Evolutionary conservation across 805 yeast genomes (phyloP), one percentile per base, ranked within the genome.

Genomic region (Candida broadrunensis): DNA sequence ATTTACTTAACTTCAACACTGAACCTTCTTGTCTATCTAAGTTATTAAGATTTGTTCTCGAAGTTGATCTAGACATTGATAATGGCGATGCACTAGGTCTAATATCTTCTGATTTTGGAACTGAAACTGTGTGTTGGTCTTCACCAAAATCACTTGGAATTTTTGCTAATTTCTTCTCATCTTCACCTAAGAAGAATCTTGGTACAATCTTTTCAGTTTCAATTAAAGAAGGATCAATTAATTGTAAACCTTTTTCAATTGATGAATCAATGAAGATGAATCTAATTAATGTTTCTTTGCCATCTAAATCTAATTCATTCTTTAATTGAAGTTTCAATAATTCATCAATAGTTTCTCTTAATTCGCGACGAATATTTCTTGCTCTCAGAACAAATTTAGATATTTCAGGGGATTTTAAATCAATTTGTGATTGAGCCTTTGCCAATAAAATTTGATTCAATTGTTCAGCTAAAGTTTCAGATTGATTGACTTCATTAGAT

Each of bases 231-330:
- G 51, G 50, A 45, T 70, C 75, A 35, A 70, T 62, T 43, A 69
- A 56, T 42, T 67, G 67, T 19, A 76, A 45, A 1, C 78, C 80
- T 52, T 83, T 82, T 33, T 76, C 77, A 41, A 88, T 67, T 8
- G 88, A 81, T 14, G 84, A 78, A 52, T 85, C 89, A 50, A 88
- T 67, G 42, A 83, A 78, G 35, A 83, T 72, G 43, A 87, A 72
- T 47, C 90, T 68, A 24, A 88, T 67, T 32, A 88, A 64, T 15
- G 85, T 74, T 56, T 88, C 96, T 57, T 86, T 85, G 26, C 89
- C 95, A 49, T 82, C 81, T 11, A 78, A 46, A 18, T 76, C 80
- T 46, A 88, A 67, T 45, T 76, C 73, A 30, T 73, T 74, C 26
- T 73, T 66, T 37, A 73, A 67, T 52, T 85, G 80, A 43, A 82